Percentiles rank a stretch among this genome's conserved stretches.
Evolutionary conservation across 352 stramenopile species (phyloP).

Genomic region (Phytophthora cryptogea): DNA sequence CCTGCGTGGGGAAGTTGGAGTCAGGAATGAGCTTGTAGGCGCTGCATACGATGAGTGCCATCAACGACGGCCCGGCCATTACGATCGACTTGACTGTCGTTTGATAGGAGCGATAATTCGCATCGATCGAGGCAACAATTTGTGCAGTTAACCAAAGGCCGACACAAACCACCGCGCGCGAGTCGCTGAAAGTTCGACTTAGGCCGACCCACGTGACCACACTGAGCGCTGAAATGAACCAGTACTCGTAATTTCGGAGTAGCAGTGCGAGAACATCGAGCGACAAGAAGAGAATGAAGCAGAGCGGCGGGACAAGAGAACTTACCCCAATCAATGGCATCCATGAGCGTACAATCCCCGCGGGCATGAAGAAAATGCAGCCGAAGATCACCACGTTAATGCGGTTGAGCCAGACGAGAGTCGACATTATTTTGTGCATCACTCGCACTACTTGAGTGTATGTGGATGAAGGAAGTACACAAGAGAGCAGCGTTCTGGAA

Average conservation of each 20-base stretch:
- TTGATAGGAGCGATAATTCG: slow-evolving; percentile 34
- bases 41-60: slow-evolving; percentile 25
- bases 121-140: slow-evolving; percentile 32
- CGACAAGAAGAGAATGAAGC: slow-evolving; percentile 29
- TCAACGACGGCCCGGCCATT: slow-evolving; percentile 30
- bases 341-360: background rate
- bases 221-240: slow-evolving; percentile 38
- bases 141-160: slow-evolving; percentile 30
- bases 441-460: slow-evolving; percentile 1
- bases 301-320: slow-evolving; percentile 11
- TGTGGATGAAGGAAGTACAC: background rate
- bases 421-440: slow-evolving; percentile 12
- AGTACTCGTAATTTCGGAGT: slow-evolving; percentile 28
- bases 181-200: slow-evolving; percentile 25
- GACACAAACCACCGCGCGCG: slow-evolving; percentile 23
- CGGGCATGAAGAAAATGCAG: slow-evolving; percentile 22
- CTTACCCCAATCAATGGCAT: slow-evolving; percentile 11
- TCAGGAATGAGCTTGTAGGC: slow-evolving; percentile 23
- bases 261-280: slow-evolving; percentile 27
- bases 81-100: slow-evolving; percentile 27
- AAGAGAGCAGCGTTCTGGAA: slow-evolving; percentile 12
- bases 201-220: slow-evolving; percentile 33
- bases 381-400: slow-evolving; percentile 16
- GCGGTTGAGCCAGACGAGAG: slow-evolving; percentile 18
- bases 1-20: slow-evolving; percentile 5